Base-by-base conservation (phyloP, 1,284 basidiomycete genomes). In the Ustilago crameri region DNA sequence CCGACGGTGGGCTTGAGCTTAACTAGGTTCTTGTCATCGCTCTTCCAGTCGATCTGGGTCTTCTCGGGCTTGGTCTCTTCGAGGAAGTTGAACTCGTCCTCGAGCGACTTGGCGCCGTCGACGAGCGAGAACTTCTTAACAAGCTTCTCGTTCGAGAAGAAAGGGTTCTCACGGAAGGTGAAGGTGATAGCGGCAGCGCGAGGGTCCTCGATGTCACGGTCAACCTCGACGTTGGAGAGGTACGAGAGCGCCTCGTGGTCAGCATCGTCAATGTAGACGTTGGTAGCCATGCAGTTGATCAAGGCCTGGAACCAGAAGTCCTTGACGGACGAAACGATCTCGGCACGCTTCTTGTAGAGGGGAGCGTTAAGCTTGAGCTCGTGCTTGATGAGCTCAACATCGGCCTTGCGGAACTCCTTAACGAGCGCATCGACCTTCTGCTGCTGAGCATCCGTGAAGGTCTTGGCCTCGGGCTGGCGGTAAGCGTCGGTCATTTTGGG, bases 21-120 rank as follows among this genome's bases (percentile, higher is more conserved):
- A 32, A 88, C 89, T 77, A 93, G 83, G 46, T 90, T 90, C 73
- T 91, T 90, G 44, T 88, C 86, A 43, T 89, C 86, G 71, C 90
- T 89, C 84, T 93, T 94, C 92, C 92, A 94, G 81, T 89, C 84
- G 69, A 94, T 91, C 84, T 88, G 88, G 24, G 75, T 75, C 63
- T 67, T 70, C 34, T 73, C 57, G 14, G 78, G 82, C 75, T 70
- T 64, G 30, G 75, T 75, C 66, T 80, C 69, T 27, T 78, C 60
- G 34, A 72, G 38, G 51, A 82, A 79, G 65, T 81, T 81, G 47
- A 80, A 82, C 50, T 81, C 74, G 34, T 73, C 56, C 38, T 74
- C 61, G 22, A 77, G 61, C 22, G 54, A 37, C 41, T 70, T 60
- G 23, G 81, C 76, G 32, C 79, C 79, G 0, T 71, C 63, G 38